Evolutionary conservation across 192 early-diverging fungal genomes (phyloP), one percentile per base, ranked within the genome.

Genomic region (Gonapodya sp.): DNA sequence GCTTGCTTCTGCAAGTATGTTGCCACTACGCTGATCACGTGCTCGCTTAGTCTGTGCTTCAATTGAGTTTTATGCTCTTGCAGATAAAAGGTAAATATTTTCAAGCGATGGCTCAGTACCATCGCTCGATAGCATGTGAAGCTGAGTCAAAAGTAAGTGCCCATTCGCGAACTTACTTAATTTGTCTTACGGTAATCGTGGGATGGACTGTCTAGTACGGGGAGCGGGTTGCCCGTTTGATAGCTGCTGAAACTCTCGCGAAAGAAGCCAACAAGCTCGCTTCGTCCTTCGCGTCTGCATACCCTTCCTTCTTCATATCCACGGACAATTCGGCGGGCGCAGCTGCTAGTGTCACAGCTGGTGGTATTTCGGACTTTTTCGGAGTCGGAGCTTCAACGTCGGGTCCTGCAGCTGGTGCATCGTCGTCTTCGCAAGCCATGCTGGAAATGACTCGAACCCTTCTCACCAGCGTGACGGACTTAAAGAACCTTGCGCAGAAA

Each of bases 11-110:
- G 73, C 95, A 93, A 87, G 93, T 94, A 85, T 31, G 73, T 31
- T 32, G n/a, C n/a, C 1, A 73, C n/a, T 34, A 31, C 34, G 64
- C 34, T 31, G 64, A 73, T 34, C 30, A 31, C 36, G n/a, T 36
- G 36, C 31, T 16, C 0, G 36, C 1, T 83, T 8, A 0, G 31
- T 18, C 37, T 72, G 80, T 73, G n/a, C n/a, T n/a, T n/a, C n/a
- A n/a, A n/a, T n/a, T n/a, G n/a, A n/a, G 18, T 35, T 31, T 8
- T 16, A 2, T 32, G 1, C 24, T 36, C 36, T 35, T 73, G 36
- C 84, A 97, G 92, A 91, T 94, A 82, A 99, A 99, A 85, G 87
- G 90, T 81, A 95, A 94, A 83, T 92, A 96, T 85, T 96, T 94
- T 84, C 88, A 91, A 73, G 92, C 96, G 8, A 82, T 96, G 75